Conservation (phyloP, 257 asterid species). For the Salvia hispanica region DNA sequence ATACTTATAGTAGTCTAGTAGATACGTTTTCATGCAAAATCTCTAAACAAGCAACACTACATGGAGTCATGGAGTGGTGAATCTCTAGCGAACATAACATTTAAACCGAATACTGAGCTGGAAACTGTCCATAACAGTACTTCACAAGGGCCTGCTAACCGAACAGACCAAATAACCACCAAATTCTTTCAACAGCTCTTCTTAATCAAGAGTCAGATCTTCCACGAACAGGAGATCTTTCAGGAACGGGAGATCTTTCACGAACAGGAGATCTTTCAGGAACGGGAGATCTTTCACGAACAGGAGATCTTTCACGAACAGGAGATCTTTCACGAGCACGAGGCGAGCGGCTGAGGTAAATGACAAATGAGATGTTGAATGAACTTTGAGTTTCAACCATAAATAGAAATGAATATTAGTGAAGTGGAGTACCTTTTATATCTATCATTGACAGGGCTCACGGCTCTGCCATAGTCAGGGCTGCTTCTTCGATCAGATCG, state of each 20-base stretch:
- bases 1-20: neutral
- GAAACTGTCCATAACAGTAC: neutral
- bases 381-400: neutral
- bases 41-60: slow-evolving; percentile 26
- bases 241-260: too few relatives aligned
- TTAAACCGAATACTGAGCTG: too few relatives aligned
- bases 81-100: slow-evolving; percentile 1
- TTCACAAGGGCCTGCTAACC: neutral
- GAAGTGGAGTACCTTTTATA: slow-evolving; percentile 49
- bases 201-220: slow-evolving; percentile 47
- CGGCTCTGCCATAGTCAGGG: slow-evolving; percentile 61
- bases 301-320: slow-evolving; percentile 54
- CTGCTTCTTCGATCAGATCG: slow-evolving; percentile 60
- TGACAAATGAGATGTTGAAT: neutral
- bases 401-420: neutral
- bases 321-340: slow-evolving; percentile 63
- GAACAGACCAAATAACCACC: neutral
- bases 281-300: too few relatives aligned
- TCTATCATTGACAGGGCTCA: slow-evolving; percentile 61
- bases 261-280: slow-evolving; percentile 27
- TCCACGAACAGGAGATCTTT: slow-evolving; percentile 27
- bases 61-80: neutral
- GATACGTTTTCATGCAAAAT: neutral
- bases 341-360: slow-evolving; percentile 36
- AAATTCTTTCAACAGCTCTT: slow-evolving; percentile 20